A percentile compares a stretch with the other conserved stretches of the same genome.
Conservation (phyloP, 495 filamentous ascomycete species). For the Cudoniella acicularis region DNA sequence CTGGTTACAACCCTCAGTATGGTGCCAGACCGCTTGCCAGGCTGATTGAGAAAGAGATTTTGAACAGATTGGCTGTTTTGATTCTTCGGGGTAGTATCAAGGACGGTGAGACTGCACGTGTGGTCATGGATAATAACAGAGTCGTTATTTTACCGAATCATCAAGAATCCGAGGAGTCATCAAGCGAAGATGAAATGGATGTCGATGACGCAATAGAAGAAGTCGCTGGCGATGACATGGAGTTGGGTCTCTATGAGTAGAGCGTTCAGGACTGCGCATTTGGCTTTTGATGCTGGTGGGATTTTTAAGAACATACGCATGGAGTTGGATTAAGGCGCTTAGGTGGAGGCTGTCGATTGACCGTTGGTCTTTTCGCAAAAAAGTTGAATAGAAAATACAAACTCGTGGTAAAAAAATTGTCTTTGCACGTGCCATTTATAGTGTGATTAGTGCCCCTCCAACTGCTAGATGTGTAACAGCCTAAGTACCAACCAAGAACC, state of each 20-base stretch:
- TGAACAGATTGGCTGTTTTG: slow-evolving; percentile 87
- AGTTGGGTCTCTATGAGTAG: slow-evolving; percentile 26
- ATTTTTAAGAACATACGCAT: background rate
- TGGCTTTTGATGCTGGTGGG: slow-evolving; percentile 11
- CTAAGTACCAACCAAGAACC: too few species aligned
- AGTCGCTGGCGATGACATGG: slow-evolving; percentile 23
- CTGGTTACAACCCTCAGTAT: slow-evolving; percentile 91
- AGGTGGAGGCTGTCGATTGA: background rate
- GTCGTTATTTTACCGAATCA: slow-evolving; percentile 84
- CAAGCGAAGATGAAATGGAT: slow-evolving; percentile 55
- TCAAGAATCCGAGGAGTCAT: slow-evolving; percentile 34
- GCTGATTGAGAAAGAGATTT: slow-evolving; percentile 92
- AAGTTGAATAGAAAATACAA: background rate
- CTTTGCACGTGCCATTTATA: too few species aligned
- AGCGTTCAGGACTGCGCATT: background rate
- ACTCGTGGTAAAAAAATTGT: too few species aligned
- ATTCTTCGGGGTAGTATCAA: slow-evolving; percentile 79
- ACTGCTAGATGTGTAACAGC: too few species aligned
- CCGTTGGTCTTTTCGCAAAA: background rate
- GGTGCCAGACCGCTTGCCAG: slow-evolving; percentile 84
- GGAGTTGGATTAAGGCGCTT: background rate
- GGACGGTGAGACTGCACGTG: slow-evolving; percentile 78
- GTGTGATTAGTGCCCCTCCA: too few species aligned
- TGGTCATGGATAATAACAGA: slow-evolving; percentile 67
- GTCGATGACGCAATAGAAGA: slow-evolving; percentile 43